Evolutionary conservation across 306 rosid species (phyloP).

Genomic region (Fragaria nilgerrensis): DNA sequence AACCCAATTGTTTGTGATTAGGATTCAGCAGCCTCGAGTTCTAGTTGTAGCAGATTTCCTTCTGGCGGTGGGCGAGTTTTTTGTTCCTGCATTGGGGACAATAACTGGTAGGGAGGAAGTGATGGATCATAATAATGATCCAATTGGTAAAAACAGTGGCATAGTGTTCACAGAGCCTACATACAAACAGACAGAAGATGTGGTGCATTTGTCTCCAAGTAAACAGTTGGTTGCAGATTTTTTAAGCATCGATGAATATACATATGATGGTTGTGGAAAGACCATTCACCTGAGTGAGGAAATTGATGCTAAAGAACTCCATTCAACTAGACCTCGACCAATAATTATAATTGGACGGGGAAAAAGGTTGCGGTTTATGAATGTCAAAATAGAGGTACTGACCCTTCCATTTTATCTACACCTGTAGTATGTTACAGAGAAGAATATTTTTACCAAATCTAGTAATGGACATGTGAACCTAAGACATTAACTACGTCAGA

Average conservation of each 20-base stretch:
- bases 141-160: constrained; percentile 55
- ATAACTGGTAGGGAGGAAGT: constrained; percentile 93
- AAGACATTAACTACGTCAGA: background rate
- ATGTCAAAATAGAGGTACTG: constrained; percentile 89
- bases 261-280: constrained; percentile 94
- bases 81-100: constrained; percentile 87
- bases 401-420: constrained; percentile 20
- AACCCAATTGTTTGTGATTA: constrained; percentile 79
- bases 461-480: background rate
- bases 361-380: constrained; percentile 80
- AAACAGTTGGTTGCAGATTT: constrained; percentile 79
- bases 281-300: constrained; percentile 63
- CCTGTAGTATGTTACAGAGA: background rate
- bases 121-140: constrained; percentile 86
- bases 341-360: constrained; percentile 81
- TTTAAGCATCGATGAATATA: constrained; percentile 69
- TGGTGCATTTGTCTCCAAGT: constrained; percentile 73
- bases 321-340: constrained; percentile 58
- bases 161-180: constrained; percentile 59
- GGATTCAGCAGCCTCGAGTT: constrained; percentile 94
- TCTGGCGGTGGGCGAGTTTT: constrained; percentile 90
- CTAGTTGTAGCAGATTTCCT: constrained; percentile 98
- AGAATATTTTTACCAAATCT: background rate
- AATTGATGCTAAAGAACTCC: constrained; percentile 54
- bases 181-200: constrained; percentile 79